Evolutionary conservation across 2,329 filamentous ascomycete species (phyloP), one percentile per base, ranked within the genome.

Genomic region (Arthrobotrys entomopaga): DNA sequence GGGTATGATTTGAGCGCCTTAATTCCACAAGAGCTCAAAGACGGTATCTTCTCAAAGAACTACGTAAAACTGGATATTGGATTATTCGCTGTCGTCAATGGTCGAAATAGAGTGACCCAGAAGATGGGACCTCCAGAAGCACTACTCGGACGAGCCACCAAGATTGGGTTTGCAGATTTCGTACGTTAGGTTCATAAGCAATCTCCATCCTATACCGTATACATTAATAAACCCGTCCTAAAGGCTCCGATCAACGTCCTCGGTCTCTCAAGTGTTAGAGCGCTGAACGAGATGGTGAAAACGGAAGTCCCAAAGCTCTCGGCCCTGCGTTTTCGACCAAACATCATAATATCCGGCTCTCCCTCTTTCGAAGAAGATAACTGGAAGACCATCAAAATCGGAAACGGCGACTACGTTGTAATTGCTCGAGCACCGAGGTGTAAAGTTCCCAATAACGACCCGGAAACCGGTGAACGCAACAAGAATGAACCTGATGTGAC

Each of bases 141-240:
- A 6, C 84, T 85, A 2, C 83, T 88, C 0, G 88, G 88, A 0
- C 89, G 89, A 77, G 87, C 90, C 79, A 87, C 89, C 0, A 83
- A 87, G 4, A 85, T 89, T 11, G 88, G 88, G 57, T 91, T 91
- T 79, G 87, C 90, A 75, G 90, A 92, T 80, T 87, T 87, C 50
- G 89, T 90, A 82, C 40, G 81, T 38, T 8, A 49, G 52, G 16
- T 38, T 52, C 24, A 11, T 13, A 46, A 19, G 40, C 42, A n/a
- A n/a, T n/a, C n/a, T 48, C 43, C 8, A 20, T 50, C 46, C 22
- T 1, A 29, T 11, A 15, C 13, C 1, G 10, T 34, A 34, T 34
- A 34, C 11, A 52, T 73, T 26, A n/a, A 38, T 19, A 46, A 46
- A 46, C 1, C 15, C 48, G 46, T 20, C 52, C 52, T 90, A 87